These are phyloP conservation scores for Populus euphratica DNA, from an alignment of 345 rosid genomes.

Conservation along the genomic window DNA sequence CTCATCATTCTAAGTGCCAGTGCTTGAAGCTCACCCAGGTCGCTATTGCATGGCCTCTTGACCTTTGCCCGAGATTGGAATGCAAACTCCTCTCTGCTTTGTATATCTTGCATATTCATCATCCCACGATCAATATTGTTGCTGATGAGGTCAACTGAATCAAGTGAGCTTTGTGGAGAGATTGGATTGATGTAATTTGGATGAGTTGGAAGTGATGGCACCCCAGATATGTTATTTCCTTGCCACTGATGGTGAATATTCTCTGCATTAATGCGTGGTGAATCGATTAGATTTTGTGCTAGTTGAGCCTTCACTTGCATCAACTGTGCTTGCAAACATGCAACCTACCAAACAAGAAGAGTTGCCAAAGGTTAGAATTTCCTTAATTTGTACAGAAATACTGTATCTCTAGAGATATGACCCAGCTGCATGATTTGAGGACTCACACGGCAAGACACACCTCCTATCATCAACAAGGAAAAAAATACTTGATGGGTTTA, in stretches of 20 bases:
- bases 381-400: neutral
- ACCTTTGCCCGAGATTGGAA: conserved; percentile 34
- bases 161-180: conserved; percentile 78
- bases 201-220: conserved; percentile 25
- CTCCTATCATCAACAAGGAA: neutral
- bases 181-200: conserved; percentile 43
- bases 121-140: conserved; percentile 19
- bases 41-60: conserved; percentile 42
- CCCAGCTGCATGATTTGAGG: neutral
- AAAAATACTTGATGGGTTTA: no score
- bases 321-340: conserved; percentile 78
- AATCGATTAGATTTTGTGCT: conserved; percentile 42
- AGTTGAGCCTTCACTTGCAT: conserved; percentile 79
- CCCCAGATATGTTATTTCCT: conserved; percentile 20
- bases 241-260: conserved; percentile 34
- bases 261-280: conserved; percentile 18
- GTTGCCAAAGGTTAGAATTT: neutral
- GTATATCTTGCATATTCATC: conserved; percentile 30
- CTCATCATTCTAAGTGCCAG: conserved; percentile 84
- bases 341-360: conserved; percentile 42
- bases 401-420: neutral
- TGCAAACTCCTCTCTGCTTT: conserved; percentile 37
- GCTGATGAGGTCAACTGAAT: conserved; percentile 41
- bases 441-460: neutral
- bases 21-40: conserved; percentile 80